Percentiles rank a stretch among this genome's conserved stretches.
These are phyloP conservation scores for Penicillium frequentans DNA, from an alignment of 2,329 filamentous ascomycete genomes.

Conservation along the genomic window DNA sequence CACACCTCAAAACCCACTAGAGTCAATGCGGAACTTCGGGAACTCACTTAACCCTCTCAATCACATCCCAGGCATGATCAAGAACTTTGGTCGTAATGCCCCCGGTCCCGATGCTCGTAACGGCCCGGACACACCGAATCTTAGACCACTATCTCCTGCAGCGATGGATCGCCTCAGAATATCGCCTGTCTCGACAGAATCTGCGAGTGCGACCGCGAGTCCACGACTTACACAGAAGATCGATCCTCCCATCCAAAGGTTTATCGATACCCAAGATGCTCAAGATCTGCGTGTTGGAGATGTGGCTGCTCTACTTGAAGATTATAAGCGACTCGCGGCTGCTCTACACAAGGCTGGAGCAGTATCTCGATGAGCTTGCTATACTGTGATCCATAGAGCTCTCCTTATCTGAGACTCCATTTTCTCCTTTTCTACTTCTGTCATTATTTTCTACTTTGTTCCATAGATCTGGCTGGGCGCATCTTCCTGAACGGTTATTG, in stretches of 20 bases:
- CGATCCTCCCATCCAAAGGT: conserved; percentile 67
- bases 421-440: background rate
- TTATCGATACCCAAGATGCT: conserved; percentile 70
- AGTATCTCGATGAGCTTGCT: conserved; percentile 13
- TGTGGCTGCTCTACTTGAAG: conserved; percentile 67
- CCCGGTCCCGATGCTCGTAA: conserved; percentile 44
- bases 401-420: background rate
- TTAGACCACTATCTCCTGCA: conserved; percentile 42
- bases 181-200: conserved; percentile 21
- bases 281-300: conserved; percentile 72
- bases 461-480: background rate
- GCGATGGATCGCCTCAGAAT: conserved; percentile 41
- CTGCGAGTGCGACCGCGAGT: conserved; percentile 6
- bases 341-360: conserved; percentile 55
- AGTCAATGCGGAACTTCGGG: conserved; percentile 78
- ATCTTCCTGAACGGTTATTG: background rate
- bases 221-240: conserved; percentile 18
- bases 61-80: conserved; percentile 73
- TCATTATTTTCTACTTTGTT: background rate
- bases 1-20: conserved; percentile 60
- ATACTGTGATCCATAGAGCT: background rate
- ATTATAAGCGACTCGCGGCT: conserved; percentile 71
- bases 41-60: conserved; percentile 81
- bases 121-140: background rate
- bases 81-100: conserved; percentile 64